Evolutionary conservation across 1,284 basidiomycete genomes (phyloP), one percentile per base, ranked within the genome.

Genomic region (Polyporus tsugae): DNA sequence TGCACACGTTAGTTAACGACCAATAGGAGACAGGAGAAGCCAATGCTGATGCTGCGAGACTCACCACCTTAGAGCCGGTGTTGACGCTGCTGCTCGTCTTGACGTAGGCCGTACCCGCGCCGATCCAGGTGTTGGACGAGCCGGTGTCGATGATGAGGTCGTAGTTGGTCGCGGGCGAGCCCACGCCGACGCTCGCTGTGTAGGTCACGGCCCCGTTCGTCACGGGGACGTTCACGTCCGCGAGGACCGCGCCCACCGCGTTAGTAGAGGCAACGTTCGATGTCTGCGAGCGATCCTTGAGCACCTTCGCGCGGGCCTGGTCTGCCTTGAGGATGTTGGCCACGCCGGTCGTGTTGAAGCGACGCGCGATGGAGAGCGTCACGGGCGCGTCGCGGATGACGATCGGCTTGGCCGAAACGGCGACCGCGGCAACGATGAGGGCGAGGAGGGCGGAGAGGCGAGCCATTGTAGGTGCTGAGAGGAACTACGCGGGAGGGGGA

Each of bases 91-190:
- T 85, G 70, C 78, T 80, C 1, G 89, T 90, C 69, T 70, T 60
- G 19, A 77, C 76, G 71, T 87, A 90, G 0, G 77, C 15, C 25
- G 66, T 77, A 22, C 41, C 70, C 11, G 88, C 87, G 29, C 89
- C 89, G 58, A 91, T 79, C 89, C 90, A 91, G 11, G 89, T 91
- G 80, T 89, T 90, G 33, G 89, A 89, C 63, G 76, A 78, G n/a
- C 78, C 78, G 7, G 76, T 77, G 49, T 79, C 78, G 46, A 78
- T 70, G 60, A 79, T 70, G 33, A 79, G 64, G 60, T 69, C 68
- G 67, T 75, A 77, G 19, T 65, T 64, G 11, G 75, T 76, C 11
- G 77, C 66, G 33, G 77, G 77, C 33, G 65, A 68, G 6, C 77
- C 77, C n/a, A 77, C 72, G 19, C 71, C 74, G 35, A 77, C 71